Evolutionary conservation across 1,284 basidiomycete species (phyloP).

Genomic region (Lentinula novae-zelandiae): DNA sequence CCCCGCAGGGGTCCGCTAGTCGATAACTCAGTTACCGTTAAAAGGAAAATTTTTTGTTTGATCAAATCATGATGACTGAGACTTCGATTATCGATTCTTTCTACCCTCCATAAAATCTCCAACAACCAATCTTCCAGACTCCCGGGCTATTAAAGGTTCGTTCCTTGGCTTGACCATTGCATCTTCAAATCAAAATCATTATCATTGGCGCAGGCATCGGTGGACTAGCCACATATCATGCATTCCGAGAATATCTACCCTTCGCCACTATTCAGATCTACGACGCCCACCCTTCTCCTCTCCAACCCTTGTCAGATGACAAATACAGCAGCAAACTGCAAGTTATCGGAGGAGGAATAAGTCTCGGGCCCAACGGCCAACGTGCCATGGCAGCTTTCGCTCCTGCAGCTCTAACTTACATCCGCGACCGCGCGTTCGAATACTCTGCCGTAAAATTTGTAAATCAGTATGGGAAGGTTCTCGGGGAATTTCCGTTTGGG

Average conservation of each 20-base stretch:
- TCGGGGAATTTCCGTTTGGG: conserved; percentile 2
- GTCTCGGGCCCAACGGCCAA: conserved; percentile 8
- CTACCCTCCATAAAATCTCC: too few relatives aligned
- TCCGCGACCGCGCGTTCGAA: not conserved
- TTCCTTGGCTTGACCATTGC: too few relatives aligned
- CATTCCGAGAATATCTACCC: conserved; percentile 2
- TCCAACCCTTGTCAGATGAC: not conserved
- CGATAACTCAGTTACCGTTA: too few relatives aligned
- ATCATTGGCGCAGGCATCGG: conserved; percentile 7
- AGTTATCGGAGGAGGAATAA: conserved; percentile 2
- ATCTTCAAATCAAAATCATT: conserved; percentile 1
- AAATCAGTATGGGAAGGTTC: not conserved
- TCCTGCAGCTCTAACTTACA: not conserved
- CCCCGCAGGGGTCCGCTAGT: too few relatives aligned
- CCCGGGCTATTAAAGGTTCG: too few relatives aligned
- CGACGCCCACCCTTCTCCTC: conserved; percentile 6
- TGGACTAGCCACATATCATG: conserved; percentile 3
- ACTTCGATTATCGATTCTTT: too few relatives aligned
- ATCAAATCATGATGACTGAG: too few relatives aligned
- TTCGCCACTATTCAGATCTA: not conserved
- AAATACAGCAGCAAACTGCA: not conserved
- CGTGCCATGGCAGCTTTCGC: not conserved
- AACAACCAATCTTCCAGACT: too few relatives aligned
- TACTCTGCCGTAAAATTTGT: not conserved
- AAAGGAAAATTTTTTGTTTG: too few relatives aligned